Base-by-base conservation (phyloP, 331 rosid species). In the Acacia concinna region DNA sequence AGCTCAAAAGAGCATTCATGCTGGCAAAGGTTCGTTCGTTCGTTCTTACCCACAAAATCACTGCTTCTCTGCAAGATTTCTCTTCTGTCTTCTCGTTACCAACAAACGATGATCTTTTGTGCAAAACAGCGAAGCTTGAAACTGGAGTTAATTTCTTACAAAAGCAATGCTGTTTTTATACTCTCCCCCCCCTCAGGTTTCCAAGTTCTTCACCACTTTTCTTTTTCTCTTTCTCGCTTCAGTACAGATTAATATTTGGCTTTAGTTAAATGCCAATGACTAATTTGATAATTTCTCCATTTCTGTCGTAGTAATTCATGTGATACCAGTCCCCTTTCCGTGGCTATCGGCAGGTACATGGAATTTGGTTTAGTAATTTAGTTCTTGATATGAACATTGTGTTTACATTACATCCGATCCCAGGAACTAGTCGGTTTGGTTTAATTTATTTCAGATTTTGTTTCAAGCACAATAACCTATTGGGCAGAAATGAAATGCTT, bases 1-100 rank as follows among this genome's bases (percentile, higher is more conserved):
- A 78, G 93, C 92, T 67, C 86, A 87, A 74, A 84, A 87, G 82
- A 86, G 96, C 85, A 79, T 87, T 77, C 88, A 87, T 83, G 92
- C 88, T 40, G 93, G 88, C 77, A 87, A 86, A 91, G 93, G 97
- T 83, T 84, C 49, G 20, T 15, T 43, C 46, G 3, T 43, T n/a
- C n/a, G 15, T 5, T 49, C 23, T 23, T 13, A 12, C 18, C 57
- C 57, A 11, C 23, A 52, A 20, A 38, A 37, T 21, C 76, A 32
- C 25, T 28, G 37, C 38, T 78, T 56, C 68, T 40, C 17, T 68
- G 25, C 30, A 3, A 13, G 0, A 51, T 1, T 41, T 3, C 35
- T 6, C 7, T 78, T 32, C 27, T 72, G 43, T 40, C 14, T 23
- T 56, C 5, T 23, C 35, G 27, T 10, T 51, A 5, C 57, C 57